Percentiles rank a stretch among this genome's conserved stretches.
phyloP scores from a whole-genome alignment of 2,329 filamentous ascomycete genomes.

The Mycosphaerelloides madeirae region DNA sequence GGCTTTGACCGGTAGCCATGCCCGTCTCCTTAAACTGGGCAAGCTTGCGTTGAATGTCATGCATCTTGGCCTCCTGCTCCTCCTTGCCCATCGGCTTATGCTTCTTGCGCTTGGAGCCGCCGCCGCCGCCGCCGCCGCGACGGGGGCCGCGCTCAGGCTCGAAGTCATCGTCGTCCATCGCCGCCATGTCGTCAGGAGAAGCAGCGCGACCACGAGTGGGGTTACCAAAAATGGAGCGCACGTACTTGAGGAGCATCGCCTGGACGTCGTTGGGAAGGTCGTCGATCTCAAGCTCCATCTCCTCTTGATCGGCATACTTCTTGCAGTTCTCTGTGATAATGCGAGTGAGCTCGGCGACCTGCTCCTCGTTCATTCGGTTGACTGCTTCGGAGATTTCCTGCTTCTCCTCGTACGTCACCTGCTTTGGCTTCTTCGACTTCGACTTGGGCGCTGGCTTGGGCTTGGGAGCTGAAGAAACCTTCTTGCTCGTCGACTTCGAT shows the following conservation, averaged over 20 bases:
- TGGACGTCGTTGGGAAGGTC: constrained; percentile 52
- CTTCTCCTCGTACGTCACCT: constrained; percentile 76
- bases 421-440: constrained; percentile 55
- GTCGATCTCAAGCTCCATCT: constrained; percentile 63
- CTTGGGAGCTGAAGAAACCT: constrained; percentile 25
- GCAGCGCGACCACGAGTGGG: constrained; percentile 24
- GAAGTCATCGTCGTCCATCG: constrained; percentile 45
- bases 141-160: constrained; percentile 33
- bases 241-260: constrained; percentile 52
- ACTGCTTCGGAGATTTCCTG: constrained; percentile 66
- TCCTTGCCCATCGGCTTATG: constrained; percentile 73
- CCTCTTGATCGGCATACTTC: constrained; percentile 58
- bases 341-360: constrained; percentile 74
- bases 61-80: constrained; percentile 65
- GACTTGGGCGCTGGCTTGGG: constrained; percentile 42
- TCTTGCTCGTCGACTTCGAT: constrained; percentile 21
- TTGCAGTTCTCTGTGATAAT: constrained; percentile 84
- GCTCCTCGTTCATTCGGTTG: constrained; percentile 64
- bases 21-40: constrained; percentile 29
- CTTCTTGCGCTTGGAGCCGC: constrained; percentile 57
- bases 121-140: constrained; percentile 31
- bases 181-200: constrained; percentile 34
- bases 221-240: constrained; percentile 41
- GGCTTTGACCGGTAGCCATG: constrained; percentile 21
- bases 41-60: constrained; percentile 57